These are phyloP conservation scores for Diplocarpon mali DNA, from an alignment of 2,329 filamentous ascomycete genomes.

Conservation along the genomic window DNA sequence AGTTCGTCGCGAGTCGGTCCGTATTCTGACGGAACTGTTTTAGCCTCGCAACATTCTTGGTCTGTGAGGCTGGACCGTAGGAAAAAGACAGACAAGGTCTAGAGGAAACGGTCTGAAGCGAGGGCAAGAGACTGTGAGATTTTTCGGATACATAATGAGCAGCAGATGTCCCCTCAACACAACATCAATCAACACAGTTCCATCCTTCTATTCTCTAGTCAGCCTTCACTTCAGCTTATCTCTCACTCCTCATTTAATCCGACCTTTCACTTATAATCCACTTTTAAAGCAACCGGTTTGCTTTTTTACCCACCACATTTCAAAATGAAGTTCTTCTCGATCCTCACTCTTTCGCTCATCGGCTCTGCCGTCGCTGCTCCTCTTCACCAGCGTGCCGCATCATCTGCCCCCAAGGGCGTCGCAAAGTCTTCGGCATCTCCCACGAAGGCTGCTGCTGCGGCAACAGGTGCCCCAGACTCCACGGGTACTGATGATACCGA, in stretches of 20 bases:
- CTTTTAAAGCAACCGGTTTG: not conserved
- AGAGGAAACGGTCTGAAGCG: too few relatives aligned
- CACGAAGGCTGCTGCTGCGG: not conserved
- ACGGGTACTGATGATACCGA: not conserved
- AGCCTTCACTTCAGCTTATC: constrained; percentile 1
- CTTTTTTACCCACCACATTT: not conserved
- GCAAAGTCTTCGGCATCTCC: not conserved
- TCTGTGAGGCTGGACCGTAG: too few relatives aligned
- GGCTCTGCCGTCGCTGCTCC: constrained; percentile 5
- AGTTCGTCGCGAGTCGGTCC: too few relatives aligned
- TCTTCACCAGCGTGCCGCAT: not conserved
- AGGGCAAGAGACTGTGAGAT: too few relatives aligned
- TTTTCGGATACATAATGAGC: too few relatives aligned
- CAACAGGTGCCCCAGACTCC: too few relatives aligned
- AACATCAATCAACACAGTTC: not conserved
- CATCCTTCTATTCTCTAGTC: not conserved
- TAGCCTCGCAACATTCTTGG: too few relatives aligned
- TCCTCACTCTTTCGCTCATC: constrained; percentile 10
- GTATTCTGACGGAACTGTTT: too few relatives aligned
- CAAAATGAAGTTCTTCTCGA: constrained; percentile 14
- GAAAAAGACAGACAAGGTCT: too few relatives aligned
- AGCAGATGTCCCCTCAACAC: not conserved
- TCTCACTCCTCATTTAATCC: not conserved
- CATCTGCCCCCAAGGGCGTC: too few relatives aligned
- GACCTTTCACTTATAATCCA: not conserved